Evolutionary conservation across 371 early-diverging fungal genomes (phyloP).

Genomic region (Blyttiomyces sp.): DNA sequence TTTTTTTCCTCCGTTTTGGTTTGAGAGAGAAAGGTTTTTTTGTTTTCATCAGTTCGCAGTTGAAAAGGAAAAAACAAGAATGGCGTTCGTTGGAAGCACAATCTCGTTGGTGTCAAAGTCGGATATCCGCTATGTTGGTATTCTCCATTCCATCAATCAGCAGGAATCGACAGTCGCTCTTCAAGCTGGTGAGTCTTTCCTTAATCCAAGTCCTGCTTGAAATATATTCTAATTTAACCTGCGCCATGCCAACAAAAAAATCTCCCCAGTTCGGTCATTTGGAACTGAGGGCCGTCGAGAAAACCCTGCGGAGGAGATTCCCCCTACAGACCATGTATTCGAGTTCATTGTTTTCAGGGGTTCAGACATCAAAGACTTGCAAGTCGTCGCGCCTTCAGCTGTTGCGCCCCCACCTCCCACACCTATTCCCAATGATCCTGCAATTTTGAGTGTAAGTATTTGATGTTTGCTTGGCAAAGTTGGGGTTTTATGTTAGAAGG

Average conservation of each 20-base stretch:
- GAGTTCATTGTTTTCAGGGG: slow-evolving; percentile 90
- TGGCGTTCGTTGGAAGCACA: slow-evolving; percentile 57
- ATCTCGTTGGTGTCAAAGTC: slow-evolving; percentile 84
- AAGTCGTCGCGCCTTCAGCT: slow-evolving; percentile 84
- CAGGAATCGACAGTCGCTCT: slow-evolving; percentile 88
- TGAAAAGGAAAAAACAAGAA: too few species aligned
- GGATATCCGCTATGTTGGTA: slow-evolving; percentile 90
- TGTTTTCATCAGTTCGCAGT: too few species aligned
- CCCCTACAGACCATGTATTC: slow-evolving; percentile 77
- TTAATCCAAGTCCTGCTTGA: background rate
- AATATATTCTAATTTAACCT: too few species aligned
- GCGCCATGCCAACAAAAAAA: background rate
- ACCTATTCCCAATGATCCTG: slow-evolving; percentile 81
- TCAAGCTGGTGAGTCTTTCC: slow-evolving; percentile 30
- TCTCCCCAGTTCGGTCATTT: slow-evolving; percentile 39
- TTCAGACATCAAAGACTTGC: slow-evolving; percentile 88
- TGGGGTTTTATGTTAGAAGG: too few species aligned
- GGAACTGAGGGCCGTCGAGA: slow-evolving; percentile 49
- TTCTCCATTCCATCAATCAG: slow-evolving; percentile 82
- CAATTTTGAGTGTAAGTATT: slow-evolving; percentile 70
- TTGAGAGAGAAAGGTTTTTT: too few species aligned
- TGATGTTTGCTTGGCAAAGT: too few species aligned
- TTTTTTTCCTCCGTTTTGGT: too few species aligned
- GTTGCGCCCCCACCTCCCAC: slow-evolving; percentile 56
- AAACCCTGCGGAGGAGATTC: slow-evolving; percentile 79